Percentiles rank a stretch among this genome's conserved stretches.
Evolutionary conservation across 805 yeast genomes (phyloP).

Genomic region (Wickerhamomyces queroliae): DNA sequence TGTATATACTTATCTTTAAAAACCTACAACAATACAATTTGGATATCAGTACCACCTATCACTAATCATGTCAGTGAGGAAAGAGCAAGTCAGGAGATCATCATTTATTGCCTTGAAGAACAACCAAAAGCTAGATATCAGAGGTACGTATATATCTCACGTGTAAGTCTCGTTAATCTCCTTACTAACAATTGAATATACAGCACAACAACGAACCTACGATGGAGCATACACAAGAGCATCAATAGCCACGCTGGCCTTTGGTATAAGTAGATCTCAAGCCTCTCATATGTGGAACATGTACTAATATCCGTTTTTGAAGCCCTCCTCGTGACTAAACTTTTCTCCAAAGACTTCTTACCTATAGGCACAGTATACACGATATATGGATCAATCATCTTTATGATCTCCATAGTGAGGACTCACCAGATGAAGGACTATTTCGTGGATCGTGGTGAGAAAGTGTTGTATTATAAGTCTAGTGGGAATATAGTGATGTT

Average conservation of each 20-base stretch:
- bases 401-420: constrained; percentile 31
- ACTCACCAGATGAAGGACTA: constrained; percentile 28
- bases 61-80: no score
- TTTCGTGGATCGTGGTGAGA: constrained; percentile 31
- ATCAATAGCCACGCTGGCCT: constrained; percentile 62
- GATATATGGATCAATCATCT: constrained; percentile 45
- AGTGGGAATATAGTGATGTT: constrained; percentile 57
- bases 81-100: no score
- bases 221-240: constrained; percentile 81
- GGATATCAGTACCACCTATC: no score
- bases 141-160: constrained; percentile 3
- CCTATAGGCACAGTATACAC: constrained; percentile 65
- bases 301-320: neutral
- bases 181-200: neutral
- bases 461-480: constrained; percentile 42
- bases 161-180: neutral
- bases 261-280: constrained; percentile 26
- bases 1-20: no score
- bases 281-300: neutral
- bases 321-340: constrained; percentile 47
- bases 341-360: constrained; percentile 58
- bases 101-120: neutral
- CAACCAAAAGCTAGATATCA: constrained; percentile 7
- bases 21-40: no score
- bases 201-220: constrained; percentile 74